Evolutionary conservation across 2,329 filamentous ascomycete species (phyloP), one percentile per base, ranked within the genome.

Genomic region (Beauveria bassiana): DNA sequence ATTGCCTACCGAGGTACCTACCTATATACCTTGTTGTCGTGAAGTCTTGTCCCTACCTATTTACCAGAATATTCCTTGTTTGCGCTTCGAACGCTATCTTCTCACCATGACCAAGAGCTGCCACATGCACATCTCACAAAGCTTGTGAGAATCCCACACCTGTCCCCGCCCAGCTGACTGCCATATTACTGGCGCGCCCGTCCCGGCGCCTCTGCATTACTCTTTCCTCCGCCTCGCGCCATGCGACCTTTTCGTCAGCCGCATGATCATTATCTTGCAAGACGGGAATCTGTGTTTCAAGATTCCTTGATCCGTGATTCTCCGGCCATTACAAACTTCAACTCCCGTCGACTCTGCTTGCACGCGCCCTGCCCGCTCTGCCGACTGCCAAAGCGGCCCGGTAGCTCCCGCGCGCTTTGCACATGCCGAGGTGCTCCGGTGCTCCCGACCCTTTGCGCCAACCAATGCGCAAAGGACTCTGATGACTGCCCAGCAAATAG

Each of bases 401-500:
- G 56, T 34, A 43, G 56, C 56, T 50, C 56, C 56, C 56, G 56
- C 55, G 51, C 43, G 43, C 45, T 16, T 5, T 50, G 56, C 46
- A 59, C 56, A 40, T 59, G 56, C 56, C 56, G 56, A 59, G 46
- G 46, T 59, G 56, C 56, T 59, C 56, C 22, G 22, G 22, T 22
- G 22, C 22, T 22, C 22, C 22, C 46, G 45, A 51, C 5, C 4
- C 12, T 14, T 55, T 16, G 46, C 31, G 46, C 46, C 31, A 26
- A 56, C 20, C 18, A 47, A 16, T 26, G 45, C 20, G 45, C 31
- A n/a, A 51, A 18, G n/a, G 22, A 59, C 50, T 40, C 56, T 34
- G 46, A 59, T 51, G 46, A 59, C 31, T 14, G 20, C 34, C 34
- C 5, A 34, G 34, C 12, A 34, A 34, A 10, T 34, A 14, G 10